Evolutionary conservation across 129 eudicot species (phyloP), one percentile per base, ranked within the genome.

Genomic region (Pittosporum tobira): DNA sequence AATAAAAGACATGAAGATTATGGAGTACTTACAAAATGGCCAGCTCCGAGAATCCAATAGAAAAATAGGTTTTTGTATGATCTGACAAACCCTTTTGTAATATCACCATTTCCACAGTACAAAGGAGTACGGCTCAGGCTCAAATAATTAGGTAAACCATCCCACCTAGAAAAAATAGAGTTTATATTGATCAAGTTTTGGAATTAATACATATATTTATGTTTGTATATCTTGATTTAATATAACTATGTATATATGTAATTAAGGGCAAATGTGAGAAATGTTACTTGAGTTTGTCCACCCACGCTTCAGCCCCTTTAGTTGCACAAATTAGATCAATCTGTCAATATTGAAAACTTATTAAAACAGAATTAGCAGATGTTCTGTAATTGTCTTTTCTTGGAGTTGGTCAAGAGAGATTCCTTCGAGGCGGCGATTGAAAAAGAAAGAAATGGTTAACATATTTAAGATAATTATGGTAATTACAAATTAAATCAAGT

Each of bases 241-340:
- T n/a, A n/a, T n/a, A n/a, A n/a, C n/a, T n/a, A n/a, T n/a, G n/a
- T n/a, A n/a, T n/a, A n/a, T n/a, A n/a, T n/a, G n/a, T n/a, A n/a
- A n/a, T n/a, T n/a, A n/a, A n/a, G n/a, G n/a, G n/a, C n/a, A 48
- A 18, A 52, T 3, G 19, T 51, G n/a, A 29, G 51, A 64, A 47
- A 37, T 44, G 21, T 61, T 81, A 81, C 87, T 81, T 76, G 75
- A 81, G 87, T 67, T 81, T 76, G 42, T 64, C 49, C 44, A 81
- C 72, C 87, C 87, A 81, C 42, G 87, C 74, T 73, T 76, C 83
- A 56, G 65, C 22, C 47, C 83, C 87, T 55, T 69, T 81, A 48
- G 82, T 81, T 57, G 83, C 49, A 57, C 87, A 81, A 65, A 81
- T 81, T 49, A 81, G 77, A 73, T 81, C 87, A 46, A 73, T 48